Base-by-base conservation (phyloP, 805 yeast genomes). In the Cyberlindnera mycetangii region DNA sequence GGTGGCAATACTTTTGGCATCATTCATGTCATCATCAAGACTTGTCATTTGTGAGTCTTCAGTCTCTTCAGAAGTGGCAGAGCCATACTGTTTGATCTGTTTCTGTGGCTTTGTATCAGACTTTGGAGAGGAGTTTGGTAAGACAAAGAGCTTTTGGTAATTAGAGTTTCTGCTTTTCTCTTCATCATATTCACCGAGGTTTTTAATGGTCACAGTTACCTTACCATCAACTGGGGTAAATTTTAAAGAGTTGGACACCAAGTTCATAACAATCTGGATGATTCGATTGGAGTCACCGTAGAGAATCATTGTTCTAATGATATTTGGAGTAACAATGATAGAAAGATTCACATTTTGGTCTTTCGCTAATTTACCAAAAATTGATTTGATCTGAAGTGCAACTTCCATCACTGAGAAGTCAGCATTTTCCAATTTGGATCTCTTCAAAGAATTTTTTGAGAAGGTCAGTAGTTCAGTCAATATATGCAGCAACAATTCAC, bases 261-360 rank as follows among this genome's bases (percentile, higher is more conserved):
- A 70, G 58, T 93, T 93, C 90, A 92, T 89, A 7, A 92, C 82
- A 39, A 93, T 84, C 63, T 92, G 99, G 44, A 88, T 79, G 33
- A 93, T 86, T 60, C 98, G 72, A 63, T 89, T 89, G 8, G 93
- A 80, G 64, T 92, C 99, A 2, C 97, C 98, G 65, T 73, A 79
- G 7, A 92, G 66, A 2, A 88, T 75, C 72, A 85, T 75, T 50
- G 76, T 76, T 47, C 85, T 71, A 40, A 78, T 65, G 12, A 67
- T 64, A 51, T 77, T 76, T 6, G 96, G 96, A 30, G 68, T 72
- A 14, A 89, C 61, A 0, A 71, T 62, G n/a, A 89, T 76, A 3
- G 76, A 68, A 38, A 89, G 70, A 48, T 76, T 74, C 12, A 89
- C 95, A 44, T 83, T 71, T 53, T 86, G 92, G 59, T 85, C 95